phyloP scores from a whole-genome alignment of 805 yeast genomes.

The Hanseniaspora mollemarum region DNA sequence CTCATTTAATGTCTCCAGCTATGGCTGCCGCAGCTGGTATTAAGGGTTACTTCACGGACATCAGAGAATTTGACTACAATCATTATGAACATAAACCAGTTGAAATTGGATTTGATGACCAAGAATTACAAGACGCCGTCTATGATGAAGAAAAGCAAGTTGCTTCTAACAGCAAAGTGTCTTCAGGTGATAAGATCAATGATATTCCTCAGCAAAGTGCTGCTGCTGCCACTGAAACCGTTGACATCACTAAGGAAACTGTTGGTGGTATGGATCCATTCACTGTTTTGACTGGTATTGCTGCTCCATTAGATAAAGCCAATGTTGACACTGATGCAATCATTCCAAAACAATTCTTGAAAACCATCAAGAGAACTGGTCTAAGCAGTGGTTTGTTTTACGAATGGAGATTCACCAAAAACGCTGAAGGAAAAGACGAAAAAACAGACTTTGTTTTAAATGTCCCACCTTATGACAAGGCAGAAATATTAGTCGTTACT shows the following conservation, averaged over 20 bases:
- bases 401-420: constrained; percentile 71
- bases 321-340: constrained; percentile 98
- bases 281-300: constrained; percentile 62
- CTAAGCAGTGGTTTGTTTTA: constrained; percentile 78
- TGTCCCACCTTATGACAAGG: constrained; percentile 65
- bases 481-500: constrained; percentile 77
- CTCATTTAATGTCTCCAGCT: constrained; percentile 96
- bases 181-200: constrained; percentile 42
- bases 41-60: constrained; percentile 79
- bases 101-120: constrained; percentile 37
- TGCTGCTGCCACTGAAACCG: constrained; percentile 21
- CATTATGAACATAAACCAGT: constrained; percentile 46
- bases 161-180: constrained; percentile 39
- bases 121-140: constrained; percentile 55
- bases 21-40: constrained; percentile 99
- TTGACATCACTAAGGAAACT: constrained; percentile 29
- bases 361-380: constrained; percentile 96
- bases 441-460: constrained; percentile 87
- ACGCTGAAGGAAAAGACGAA: constrained; percentile 55
- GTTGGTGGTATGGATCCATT: constrained; percentile 61
- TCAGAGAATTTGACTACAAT: constrained; percentile 63
- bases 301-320: constrained; percentile 90
- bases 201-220: constrained; percentile 48
- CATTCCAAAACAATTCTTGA: constrained; percentile 95
- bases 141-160: constrained; percentile 61